Evolutionary conservation across 345 rosid genomes (phyloP).

Genomic region (Pelargonium nanum): DNA sequence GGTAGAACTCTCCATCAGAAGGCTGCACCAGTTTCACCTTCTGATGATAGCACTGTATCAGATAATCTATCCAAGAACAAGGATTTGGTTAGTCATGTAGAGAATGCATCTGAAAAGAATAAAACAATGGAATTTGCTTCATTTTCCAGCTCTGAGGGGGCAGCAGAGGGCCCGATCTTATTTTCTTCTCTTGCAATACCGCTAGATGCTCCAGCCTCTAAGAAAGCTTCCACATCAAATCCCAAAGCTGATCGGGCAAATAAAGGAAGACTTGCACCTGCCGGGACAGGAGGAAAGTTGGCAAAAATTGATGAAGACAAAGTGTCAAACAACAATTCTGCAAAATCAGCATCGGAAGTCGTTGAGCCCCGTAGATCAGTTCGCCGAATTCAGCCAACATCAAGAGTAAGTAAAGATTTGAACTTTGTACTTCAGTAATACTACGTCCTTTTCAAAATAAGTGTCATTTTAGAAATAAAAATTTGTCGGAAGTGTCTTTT

Average conservation of each 20-base stretch:
- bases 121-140: slow-evolving; percentile 24
- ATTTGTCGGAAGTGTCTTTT: no score
- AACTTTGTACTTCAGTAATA: no score
- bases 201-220: slow-evolving; percentile 23
- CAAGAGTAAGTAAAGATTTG: slow-evolving; percentile 89
- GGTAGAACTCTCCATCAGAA: slow-evolving; percentile 40
- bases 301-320: slow-evolving; percentile 46
- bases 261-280: slow-evolving; percentile 37
- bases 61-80: slow-evolving; percentile 33
- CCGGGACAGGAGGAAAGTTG: slow-evolving; percentile 28
- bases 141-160: slow-evolving; percentile 32
- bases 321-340: slow-evolving; percentile 24
- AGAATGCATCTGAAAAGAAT: slow-evolving; percentile 29
- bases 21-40: slow-evolving; percentile 27
- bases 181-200: slow-evolving; percentile 36
- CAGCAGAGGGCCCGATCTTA: slow-evolving; percentile 32
- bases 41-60: slow-evolving; percentile 23
- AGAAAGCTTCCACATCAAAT: slow-evolving; percentile 29
- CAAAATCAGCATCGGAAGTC: slow-evolving; percentile 29
- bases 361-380: slow-evolving; percentile 85
- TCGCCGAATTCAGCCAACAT: slow-evolving; percentile 95
- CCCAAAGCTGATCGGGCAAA: slow-evolving; percentile 22
- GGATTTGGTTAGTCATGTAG: slow-evolving; percentile 30
- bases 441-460: no score
- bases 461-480: no score